Conservation (phyloP, 1,284 basidiomycete species). For the Tilletia horrida region DNA sequence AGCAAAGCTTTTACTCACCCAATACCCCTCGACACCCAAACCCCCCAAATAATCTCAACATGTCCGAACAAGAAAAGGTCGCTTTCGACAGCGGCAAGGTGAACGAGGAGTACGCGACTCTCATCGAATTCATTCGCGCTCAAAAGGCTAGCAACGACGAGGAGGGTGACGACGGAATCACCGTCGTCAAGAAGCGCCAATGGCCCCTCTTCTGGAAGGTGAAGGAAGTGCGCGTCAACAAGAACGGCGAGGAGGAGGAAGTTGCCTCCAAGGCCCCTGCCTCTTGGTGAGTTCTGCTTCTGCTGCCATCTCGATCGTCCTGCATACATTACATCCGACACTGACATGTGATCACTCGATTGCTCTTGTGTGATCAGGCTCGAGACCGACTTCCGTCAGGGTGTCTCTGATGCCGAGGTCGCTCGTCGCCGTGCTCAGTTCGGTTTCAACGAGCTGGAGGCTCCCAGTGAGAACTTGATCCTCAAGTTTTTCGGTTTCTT, state of each 20-base stretch:
- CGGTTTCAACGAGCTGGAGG: slow-evolving; percentile 57
- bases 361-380: slow-evolving; percentile 56
- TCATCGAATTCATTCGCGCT: slow-evolving; percentile 51
- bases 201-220: slow-evolving; percentile 50
- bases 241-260: slow-evolving; percentile 52
- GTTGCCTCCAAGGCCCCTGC: slow-evolving; percentile 51
- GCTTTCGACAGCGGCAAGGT: slow-evolving; percentile 24
- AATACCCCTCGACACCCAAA: neutral
- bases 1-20: neutral
- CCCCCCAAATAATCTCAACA: slow-evolving; percentile 8
- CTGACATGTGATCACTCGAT: too few relatives aligned
- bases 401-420: slow-evolving; percentile 58
- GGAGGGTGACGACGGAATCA: slow-evolving; percentile 43
- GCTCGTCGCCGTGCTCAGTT: slow-evolving; percentile 51
- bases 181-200: slow-evolving; percentile 50
- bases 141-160: slow-evolving; percentile 40
- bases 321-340: too few relatives aligned
- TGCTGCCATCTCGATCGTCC: neutral
- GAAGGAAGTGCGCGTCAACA: slow-evolving; percentile 53
- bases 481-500: slow-evolving; percentile 59
- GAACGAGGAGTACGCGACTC: slow-evolving; percentile 48
- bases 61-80: slow-evolving; percentile 27
- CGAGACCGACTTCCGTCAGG: slow-evolving; percentile 59
- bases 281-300: slow-evolving; percentile 39
- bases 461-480: slow-evolving; percentile 57